Conservation (phyloP, 2,329 filamentous ascomycete genomes). For the Cylindrodendrum hubeiense region DNA sequence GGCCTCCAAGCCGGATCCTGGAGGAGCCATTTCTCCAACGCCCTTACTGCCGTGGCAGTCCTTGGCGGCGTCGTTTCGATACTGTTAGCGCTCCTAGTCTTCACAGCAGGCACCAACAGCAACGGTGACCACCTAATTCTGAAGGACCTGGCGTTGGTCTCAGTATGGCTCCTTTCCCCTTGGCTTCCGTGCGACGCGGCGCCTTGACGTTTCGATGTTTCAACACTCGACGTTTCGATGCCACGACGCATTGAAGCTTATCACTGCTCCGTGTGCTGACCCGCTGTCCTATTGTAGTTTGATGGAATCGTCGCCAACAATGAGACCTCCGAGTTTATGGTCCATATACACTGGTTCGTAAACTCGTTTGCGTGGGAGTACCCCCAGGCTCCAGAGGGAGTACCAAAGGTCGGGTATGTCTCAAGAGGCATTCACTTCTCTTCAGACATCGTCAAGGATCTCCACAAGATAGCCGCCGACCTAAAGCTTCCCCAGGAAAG, state of each 20-base stretch:
- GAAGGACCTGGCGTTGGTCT: constrained; percentile 40
- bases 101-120: constrained; percentile 38
- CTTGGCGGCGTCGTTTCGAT: constrained; percentile 38
- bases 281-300: constrained; percentile 30
- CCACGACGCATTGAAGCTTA: background rate
- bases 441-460: constrained; percentile 33
- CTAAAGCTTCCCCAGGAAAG: constrained; percentile 39
- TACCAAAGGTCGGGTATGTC: constrained; percentile 40
- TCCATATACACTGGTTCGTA: constrained; percentile 43
- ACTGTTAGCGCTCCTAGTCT: constrained; percentile 33
- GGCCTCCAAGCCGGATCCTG: constrained; percentile 29
- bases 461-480: constrained; percentile 37
- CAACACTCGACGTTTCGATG: background rate
- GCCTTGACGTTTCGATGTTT: background rate
- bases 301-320: constrained; percentile 43
- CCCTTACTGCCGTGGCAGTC: constrained; percentile 35
- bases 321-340: constrained; percentile 41
- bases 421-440: constrained; percentile 30
- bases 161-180: constrained; percentile 32
- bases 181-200: background rate
- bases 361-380: constrained; percentile 44
- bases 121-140: constrained; percentile 33
- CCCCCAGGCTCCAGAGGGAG: constrained; percentile 37
- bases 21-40: constrained; percentile 30
- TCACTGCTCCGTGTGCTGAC: background rate